Evolutionary conservation across 2,329 filamentous ascomycete species (phyloP).

Genomic region (Pseudogymnoascus sp.): DNA sequence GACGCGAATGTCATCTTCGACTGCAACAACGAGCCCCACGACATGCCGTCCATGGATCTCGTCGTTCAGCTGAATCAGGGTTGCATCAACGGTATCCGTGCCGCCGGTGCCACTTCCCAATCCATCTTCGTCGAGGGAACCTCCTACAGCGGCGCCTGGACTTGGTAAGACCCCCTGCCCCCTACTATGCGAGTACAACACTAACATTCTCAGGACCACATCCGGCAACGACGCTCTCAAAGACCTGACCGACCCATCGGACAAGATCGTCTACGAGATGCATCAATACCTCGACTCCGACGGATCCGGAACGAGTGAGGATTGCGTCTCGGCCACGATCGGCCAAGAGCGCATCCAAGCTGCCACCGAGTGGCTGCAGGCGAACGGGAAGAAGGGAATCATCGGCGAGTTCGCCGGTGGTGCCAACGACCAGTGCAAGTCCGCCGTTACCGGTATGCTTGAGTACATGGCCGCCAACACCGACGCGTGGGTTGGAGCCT

Average conservation of each 20-base stretch:
- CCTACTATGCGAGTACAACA: background rate
- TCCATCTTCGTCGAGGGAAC: slow-evolving; percentile 51
- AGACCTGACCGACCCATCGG: slow-evolving; percentile 39
- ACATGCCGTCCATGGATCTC: slow-evolving; percentile 31
- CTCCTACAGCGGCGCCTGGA: slow-evolving; percentile 36
- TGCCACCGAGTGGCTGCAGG: slow-evolving; percentile 45
- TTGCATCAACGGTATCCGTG: slow-evolving; percentile 33
- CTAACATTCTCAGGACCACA: slow-evolving; percentile 14
- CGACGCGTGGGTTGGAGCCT: slow-evolving; percentile 43
- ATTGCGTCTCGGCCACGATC: slow-evolving; percentile 43
- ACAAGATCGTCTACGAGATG: slow-evolving; percentile 52
- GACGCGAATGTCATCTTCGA: slow-evolving; percentile 33
- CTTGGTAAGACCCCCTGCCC: slow-evolving; percentile 28
- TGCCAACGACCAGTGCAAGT: slow-evolving; percentile 39
- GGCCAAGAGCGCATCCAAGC: slow-evolving; percentile 40
- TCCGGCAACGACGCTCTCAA: slow-evolving; percentile 40
- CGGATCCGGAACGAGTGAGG: slow-evolving; percentile 40
- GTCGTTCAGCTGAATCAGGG: slow-evolving; percentile 35
- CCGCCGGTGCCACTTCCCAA: slow-evolving; percentile 36
- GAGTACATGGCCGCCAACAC: slow-evolving; percentile 38
- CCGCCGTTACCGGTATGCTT: slow-evolving; percentile 41
- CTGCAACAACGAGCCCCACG: slow-evolving; percentile 37
- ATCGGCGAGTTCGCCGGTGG: slow-evolving; percentile 47
- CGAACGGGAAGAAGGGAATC: slow-evolving; percentile 43
- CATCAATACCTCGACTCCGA: slow-evolving; percentile 52